These are phyloP conservation scores for Yamadazyma aaseri DNA, from an alignment of 1,139 yeast species.

Conservation along the genomic window DNA sequence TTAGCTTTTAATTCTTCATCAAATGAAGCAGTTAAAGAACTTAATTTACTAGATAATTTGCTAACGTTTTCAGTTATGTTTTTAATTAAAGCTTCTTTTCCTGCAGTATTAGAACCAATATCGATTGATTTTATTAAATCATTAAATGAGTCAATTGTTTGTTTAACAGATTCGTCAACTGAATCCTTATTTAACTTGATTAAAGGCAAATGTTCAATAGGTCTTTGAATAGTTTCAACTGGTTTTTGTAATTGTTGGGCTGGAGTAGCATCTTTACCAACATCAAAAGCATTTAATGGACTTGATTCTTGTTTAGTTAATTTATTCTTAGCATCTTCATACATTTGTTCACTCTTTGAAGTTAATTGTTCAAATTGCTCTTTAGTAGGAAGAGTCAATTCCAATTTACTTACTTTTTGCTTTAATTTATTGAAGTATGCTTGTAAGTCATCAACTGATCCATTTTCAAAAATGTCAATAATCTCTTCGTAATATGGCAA, in stretches of 20 bases:
- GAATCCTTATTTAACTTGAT: conserved; percentile 26
- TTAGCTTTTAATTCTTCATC: conserved; percentile 40
- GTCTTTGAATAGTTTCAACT: conserved; percentile 37
- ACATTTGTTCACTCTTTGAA: conserved; percentile 33
- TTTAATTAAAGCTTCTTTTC: conserved; percentile 29
- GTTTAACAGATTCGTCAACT: conserved; percentile 47
- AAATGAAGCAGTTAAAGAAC: conserved; percentile 38
- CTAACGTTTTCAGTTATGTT: conserved; percentile 32
- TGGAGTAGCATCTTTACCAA: conserved; percentile 30
- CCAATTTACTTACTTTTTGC: conserved; percentile 19
- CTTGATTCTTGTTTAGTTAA: conserved; percentile 19
- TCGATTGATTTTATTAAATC: conserved; percentile 52
- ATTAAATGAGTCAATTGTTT: conserved; percentile 52
- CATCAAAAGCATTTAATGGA: conserved; percentile 10
- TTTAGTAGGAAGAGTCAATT: conserved; percentile 31
- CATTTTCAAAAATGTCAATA: conserved; percentile 40
- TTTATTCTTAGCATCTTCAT: conserved; percentile 38
- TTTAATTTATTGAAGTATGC: conserved; percentile 20
- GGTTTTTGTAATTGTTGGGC: conserved; percentile 48
- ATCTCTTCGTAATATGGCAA: conserved; percentile 47
- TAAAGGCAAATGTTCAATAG: conserved; percentile 35
- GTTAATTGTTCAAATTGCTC: conserved; percentile 35
- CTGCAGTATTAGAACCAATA: conserved; percentile 29
- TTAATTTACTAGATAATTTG: conserved; percentile 32
- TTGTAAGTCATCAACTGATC: conserved; percentile 34